Base-by-base conservation (phyloP, 441 rosid species). In the Pelargonium cotyledonis region DNA sequence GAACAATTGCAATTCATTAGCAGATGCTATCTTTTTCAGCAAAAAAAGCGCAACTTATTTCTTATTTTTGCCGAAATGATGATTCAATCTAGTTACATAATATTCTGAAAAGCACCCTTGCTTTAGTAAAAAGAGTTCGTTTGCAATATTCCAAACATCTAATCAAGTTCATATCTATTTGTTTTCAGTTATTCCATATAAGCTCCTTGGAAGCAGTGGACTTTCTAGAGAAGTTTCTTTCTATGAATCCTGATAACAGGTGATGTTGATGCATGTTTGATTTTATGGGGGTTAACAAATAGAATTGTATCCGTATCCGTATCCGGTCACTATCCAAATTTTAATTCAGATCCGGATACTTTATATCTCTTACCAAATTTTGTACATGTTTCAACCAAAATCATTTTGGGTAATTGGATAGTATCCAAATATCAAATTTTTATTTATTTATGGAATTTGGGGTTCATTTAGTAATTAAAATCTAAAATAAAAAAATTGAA, bases 221-320 rank as follows among this genome's bases (percentile, higher is more conserved):
- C 67, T 86, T 87, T 76, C 83, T 91, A 73, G 96, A 87, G 38
- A 94, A 79, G 79, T 94, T 86, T 83, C 84, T 83, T 18, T 81
- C 86, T 51, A 94, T 91, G 99, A 87, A 85, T 76, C 99, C 99
- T 8, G 87, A 89, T 69, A 40, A 85, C 60, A 87, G 97, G 99
- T 94, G 81, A 41, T 44, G 5, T 62, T 60, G 57, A 53, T 21
- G 19, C 57, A 53, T 76, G 21, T 43, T 65, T 68, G 44, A 38
- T 69, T 41, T 75, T 53, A 16, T 19, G 40, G 66, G 3, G n/a
- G n/a, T n/a, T n/a, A n/a, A n/a, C n/a, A n/a, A n/a, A n/a, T n/a
- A n/a, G n/a, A n/a, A n/a, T n/a, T n/a, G n/a, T n/a, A n/a, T n/a
- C n/a, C n/a, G n/a, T n/a, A n/a, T n/a, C 19, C 5, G 57, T 51